Evolutionary conservation across 805 yeast genomes (phyloP), one percentile per base, ranked within the genome.

Genomic region (Brettanomyces anomalus): DNA sequence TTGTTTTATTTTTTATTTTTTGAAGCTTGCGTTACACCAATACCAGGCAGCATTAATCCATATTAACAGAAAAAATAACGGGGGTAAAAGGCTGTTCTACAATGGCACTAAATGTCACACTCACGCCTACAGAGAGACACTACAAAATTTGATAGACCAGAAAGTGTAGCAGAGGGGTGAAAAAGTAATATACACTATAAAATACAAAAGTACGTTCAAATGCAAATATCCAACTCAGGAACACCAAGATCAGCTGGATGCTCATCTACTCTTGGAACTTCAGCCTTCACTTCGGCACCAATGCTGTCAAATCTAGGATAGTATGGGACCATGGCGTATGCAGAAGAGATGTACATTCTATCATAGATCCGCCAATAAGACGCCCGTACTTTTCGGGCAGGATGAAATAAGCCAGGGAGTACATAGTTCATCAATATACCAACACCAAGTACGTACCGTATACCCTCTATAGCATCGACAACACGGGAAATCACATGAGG

Each of bases 401-500:
- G 95, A 53, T 93, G 97, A 58, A 88, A 93, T 16, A 93, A 64
- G 0, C 99, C 99, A 0, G 81, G 79, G 82, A 95, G 76, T 0
- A 83, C 53, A 59, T 93, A 93, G 52, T 84, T 79, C 70, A 83
- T 58, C 43, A 83, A 67, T 1, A 78, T 54, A 0, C 95, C 96
- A 4, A 76, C 71, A 0, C 99, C 99, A 13, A 89, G 58, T 0
- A 81, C 81, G 37, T 72, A 65, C 31, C 90, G 67, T 21, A 87
- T 57, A 2, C 85, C 81, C 46, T 84, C 88, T 21, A 93, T 67
- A 42, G 89, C 83, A 43, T 87, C 97, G 38, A 85, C 49, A 2
- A 93, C 79, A 49, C 97, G 75, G 8, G 68, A 71, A 44, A 89
- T 88, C 13, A 89, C 97, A 61, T 93, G 99, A 0, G 97, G 97